Base-by-base conservation (phyloP, 2,329 filamentous ascomycete species). In the Aspergillus bombycis region DNA sequence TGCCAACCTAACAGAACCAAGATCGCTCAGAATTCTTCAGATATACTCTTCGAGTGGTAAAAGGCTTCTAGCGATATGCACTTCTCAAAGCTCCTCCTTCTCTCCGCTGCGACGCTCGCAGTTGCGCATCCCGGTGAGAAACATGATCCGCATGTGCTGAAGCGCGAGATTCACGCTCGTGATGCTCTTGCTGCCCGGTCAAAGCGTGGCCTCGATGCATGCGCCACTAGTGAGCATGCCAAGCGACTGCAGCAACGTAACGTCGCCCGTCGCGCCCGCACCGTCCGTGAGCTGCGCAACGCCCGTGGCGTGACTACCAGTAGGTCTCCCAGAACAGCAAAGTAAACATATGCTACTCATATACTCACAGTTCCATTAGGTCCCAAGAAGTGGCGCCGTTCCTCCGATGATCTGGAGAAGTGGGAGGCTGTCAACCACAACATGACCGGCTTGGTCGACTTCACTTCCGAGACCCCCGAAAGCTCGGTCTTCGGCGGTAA, bases 371-470 rank as follows among this genome's bases (percentile, higher is more conserved):
- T 2, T n/a, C 2, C 14, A 38, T 16, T 26, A 73, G 72, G 55
- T 30, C 59, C 73, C 2, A 67, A 68, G 23, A 74, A 75, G 41
- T 74, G 67, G 65, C 77, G 79, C 46, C 74, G 79, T 6, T 72
- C 76, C 43, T 71, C 75, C 2, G 76, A 72, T n/a, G 70, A 76
- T 6, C 73, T 81, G 4, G 68, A 74, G 56, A 72, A 77, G 59
- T 80, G 76, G 75, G 78, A 77, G 48, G 73, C 73, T 0, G 58
- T 76, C 54, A 72, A 76, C 46, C 79, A 81, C 68, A 75, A 81
- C 68, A 72, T 72, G 67, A 81, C 78, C 4, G 74, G 70, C 1
- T 52, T 70, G 11, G 56, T 77, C 21, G 66, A 74, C 58, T 69
- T 69, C 52, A 64, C 62, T 16, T 60, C 67, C 14, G 72, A 74